Conservation (phyloP, 345 rosid genomes). For the Acer yangbiense region DNA sequence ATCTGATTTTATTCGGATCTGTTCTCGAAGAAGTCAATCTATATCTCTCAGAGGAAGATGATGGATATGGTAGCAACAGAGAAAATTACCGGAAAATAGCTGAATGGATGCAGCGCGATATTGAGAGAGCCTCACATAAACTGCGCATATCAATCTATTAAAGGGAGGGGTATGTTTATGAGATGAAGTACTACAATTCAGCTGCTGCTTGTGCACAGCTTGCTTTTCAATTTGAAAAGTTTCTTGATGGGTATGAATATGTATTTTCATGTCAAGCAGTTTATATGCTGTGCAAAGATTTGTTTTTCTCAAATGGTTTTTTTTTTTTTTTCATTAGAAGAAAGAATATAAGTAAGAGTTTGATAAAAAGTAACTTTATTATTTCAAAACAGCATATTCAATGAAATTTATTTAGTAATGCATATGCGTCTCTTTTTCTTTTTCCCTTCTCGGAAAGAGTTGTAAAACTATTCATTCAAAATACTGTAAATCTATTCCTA, state of each 20-base stretch:
- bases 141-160: conserved; percentile 8
- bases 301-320: too few species aligned
- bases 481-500: too few species aligned
- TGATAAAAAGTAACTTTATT: not conserved
- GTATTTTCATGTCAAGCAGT: too few species aligned
- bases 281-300: too few species aligned
- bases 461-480: too few species aligned
- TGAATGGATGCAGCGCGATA: not conserved
- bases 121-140: not conserved
- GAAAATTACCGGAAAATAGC: not conserved
- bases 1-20: conserved; percentile 24
- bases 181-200: too few species aligned
- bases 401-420: not conserved
- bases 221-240: too few species aligned
- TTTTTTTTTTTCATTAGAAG: too few species aligned
- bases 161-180: not conserved
- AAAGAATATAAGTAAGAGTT: not conserved
- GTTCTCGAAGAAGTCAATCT: conserved; percentile 32
- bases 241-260: too few species aligned
- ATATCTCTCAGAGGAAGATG: conserved; percentile 13
- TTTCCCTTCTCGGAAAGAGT: too few species aligned
- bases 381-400: not conserved
- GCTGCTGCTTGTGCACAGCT: too few species aligned
- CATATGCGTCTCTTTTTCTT: not conserved
- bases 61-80: conserved; percentile 2